Evolutionary conservation across 257 asterid genomes (phyloP), one percentile per base, ranked within the genome.

Genomic region (Oldenlandia corymbosa): DNA sequence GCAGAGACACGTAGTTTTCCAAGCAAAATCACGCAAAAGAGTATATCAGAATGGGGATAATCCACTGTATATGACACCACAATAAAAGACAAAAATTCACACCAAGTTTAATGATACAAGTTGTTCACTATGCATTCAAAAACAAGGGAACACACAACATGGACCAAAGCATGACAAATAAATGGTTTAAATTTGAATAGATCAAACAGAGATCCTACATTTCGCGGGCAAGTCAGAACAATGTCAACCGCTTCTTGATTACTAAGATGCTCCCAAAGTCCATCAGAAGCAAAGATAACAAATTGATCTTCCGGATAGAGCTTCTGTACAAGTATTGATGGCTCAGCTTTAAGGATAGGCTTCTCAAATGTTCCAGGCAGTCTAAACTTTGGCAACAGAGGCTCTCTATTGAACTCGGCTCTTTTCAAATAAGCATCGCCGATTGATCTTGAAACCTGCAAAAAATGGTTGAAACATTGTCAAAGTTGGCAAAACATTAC

Each of bases 381-480:
- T 37, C 73, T 67, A 14, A 73, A 73, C 61, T 73, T 67, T n/a
- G 77, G 65, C 28, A 73, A 62, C 52, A 73, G 61, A 24, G 77
- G 77, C 42, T 61, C 69, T 61, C 60, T 61, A 10, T 73, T 73
- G 49, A 73, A 73, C 62, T 67, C 73, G n/a, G 65, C 5, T 46
- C 23, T 73, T 43, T 73, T 73, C 49, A 73, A 62, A 68, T 73
- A 73, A 34, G 77, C 77, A 73, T 73, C 77, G n/a, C 77, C 77
- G 7, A 73, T 60, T n/a, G 77, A 73, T 47, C 77, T 67, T 52
- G 77, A 73, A 54, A 73, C 70, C 77, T 73, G 69, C 14, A 71
- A 21, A 34, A n/a, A 13, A n/a, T n/a, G 26, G 51, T 69, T n/a
- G 37, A 51, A 60, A 43, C 26, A 13, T 21, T 36, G 43, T 48